These are phyloP conservation scores for Torulaspora globosa DNA, from an alignment of 1,139 yeast genomes.

Conservation along the genomic window DNA sequence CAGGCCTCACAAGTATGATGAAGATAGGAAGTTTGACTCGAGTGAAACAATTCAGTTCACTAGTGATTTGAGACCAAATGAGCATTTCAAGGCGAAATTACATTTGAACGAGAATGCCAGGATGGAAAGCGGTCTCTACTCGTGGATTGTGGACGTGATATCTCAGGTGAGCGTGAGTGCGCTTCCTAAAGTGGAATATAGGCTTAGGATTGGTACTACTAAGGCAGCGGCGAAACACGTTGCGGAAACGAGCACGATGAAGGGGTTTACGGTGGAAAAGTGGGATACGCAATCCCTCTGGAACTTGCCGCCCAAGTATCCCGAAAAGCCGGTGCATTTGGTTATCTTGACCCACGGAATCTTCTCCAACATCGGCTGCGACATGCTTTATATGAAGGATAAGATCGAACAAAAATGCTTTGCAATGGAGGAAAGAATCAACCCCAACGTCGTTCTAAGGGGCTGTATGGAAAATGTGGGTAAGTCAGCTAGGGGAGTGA, in stretches of 20 bases:
- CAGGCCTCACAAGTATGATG: slow-evolving; percentile 49
- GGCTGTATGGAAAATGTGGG: slow-evolving; percentile 59
- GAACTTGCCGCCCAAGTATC: slow-evolving; percentile 44
- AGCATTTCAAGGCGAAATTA: slow-evolving; percentile 49
- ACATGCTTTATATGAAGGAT: slow-evolving; percentile 59
- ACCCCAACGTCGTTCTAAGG: slow-evolving; percentile 49
- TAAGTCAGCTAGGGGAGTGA: slow-evolving; percentile 59
- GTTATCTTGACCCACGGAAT: slow-evolving; percentile 63
- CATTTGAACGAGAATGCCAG: slow-evolving; percentile 42
- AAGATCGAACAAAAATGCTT: slow-evolving; percentile 43
- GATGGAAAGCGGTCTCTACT: slow-evolving; percentile 39
- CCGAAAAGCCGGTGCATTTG: slow-evolving; percentile 50
- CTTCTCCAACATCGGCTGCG: slow-evolving; percentile 62
- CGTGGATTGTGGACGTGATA: slow-evolving; percentile 55
- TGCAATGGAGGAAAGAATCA: slow-evolving; percentile 22
- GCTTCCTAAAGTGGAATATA: slow-evolving; percentile 37
- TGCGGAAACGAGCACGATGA: slow-evolving; percentile 4
- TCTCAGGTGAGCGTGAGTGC: slow-evolving; percentile 49
- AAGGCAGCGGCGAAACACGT: slow-evolving; percentile 19
- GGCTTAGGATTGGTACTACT: slow-evolving; percentile 32
- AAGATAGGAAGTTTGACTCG: slow-evolving; percentile 36
- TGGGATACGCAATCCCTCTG: slow-evolving; percentile 53
- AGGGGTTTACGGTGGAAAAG: slow-evolving; percentile 38
- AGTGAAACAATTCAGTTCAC: slow-evolving; percentile 38
- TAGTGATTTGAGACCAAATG: slow-evolving; percentile 51